Conservation (phyloP, 441 rosid species). For the Brassica balearica region DNA sequence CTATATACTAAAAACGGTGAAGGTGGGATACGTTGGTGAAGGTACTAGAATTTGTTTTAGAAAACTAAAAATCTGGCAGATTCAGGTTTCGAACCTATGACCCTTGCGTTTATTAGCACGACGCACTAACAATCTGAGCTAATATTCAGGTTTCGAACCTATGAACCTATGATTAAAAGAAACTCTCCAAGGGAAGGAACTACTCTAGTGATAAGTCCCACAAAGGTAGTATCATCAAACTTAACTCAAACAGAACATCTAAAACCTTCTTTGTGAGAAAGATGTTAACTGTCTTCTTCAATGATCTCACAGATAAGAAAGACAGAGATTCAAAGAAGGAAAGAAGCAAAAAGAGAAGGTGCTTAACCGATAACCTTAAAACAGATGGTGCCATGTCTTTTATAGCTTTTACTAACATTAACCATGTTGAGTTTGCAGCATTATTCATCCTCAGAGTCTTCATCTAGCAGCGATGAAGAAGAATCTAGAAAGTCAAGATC, state of each 20-base stretch:
- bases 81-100: too few relatives aligned
- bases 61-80: too few relatives aligned
- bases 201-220: slow-evolving; percentile 51
- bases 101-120: too few relatives aligned
- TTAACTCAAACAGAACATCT: slow-evolving; percentile 12
- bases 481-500: slow-evolving; percentile 81
- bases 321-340: too few relatives aligned
- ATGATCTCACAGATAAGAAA: slow-evolving; percentile 61
- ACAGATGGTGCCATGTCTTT: slow-evolving; percentile 10
- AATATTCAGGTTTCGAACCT: too few relatives aligned
- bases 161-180: slow-evolving; percentile 25
- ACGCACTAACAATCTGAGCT: too few relatives aligned
- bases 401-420: not conserved
- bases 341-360: too few relatives aligned
- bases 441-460: slow-evolving; percentile 72
- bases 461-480: slow-evolving; percentile 77
- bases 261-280: slow-evolving; percentile 23
- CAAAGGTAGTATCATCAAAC: slow-evolving; percentile 53
- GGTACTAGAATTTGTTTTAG: too few relatives aligned
- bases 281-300: slow-evolving; percentile 17
- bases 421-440: slow-evolving; percentile 55
- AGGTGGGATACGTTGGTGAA: too few relatives aligned
- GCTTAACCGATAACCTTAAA: slow-evolving; percentile 26
- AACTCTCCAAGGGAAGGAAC: slow-evolving; percentile 74
- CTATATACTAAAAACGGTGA: too few relatives aligned